Conservation (phyloP, 164 flowering plant species). For the Houttuynia cordata region DNA sequence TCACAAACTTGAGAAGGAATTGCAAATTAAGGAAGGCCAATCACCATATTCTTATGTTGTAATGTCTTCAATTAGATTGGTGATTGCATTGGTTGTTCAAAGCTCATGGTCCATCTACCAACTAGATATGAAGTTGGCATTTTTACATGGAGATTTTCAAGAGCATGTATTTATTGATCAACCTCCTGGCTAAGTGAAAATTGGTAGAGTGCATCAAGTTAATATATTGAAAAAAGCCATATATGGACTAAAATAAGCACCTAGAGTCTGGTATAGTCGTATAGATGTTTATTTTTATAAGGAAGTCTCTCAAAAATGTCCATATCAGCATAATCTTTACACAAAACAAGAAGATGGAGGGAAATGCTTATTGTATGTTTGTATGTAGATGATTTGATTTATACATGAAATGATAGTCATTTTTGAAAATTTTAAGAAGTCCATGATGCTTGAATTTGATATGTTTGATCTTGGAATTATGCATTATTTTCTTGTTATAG, state of each 20-base stretch:
- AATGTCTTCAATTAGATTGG: not conserved
- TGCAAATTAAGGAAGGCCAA: slow-evolving; percentile 1
- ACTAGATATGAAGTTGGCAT: slow-evolving; percentile 7
- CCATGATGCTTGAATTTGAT: slow-evolving; percentile 5
- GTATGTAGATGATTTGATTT: slow-evolving; percentile 8
- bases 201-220: slow-evolving; percentile 7
- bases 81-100: not conserved
- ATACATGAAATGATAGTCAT: slow-evolving; percentile 4
- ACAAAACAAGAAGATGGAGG: not conserved
- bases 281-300: slow-evolving; percentile 7
- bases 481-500: slow-evolving; percentile 8
- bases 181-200: slow-evolving; percentile 7
- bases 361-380: slow-evolving; percentile 5
- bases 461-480: slow-evolving; percentile 4
- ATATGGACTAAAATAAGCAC: slow-evolving; percentile 8
- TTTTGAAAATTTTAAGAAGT: not conserved
- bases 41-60: slow-evolving; percentile 5
- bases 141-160: slow-evolving; percentile 14
- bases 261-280: slow-evolving; percentile 6
- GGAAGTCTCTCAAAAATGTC: not conserved
- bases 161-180: slow-evolving; percentile 8
- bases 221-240: slow-evolving; percentile 8
- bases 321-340: no score
- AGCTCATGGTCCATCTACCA: slow-evolving; percentile 4
- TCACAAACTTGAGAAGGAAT: not conserved